phyloP scores from a whole-genome alignment of 2,329 filamentous ascomycete genomes.

The Ascochyta rabiei region DNA sequence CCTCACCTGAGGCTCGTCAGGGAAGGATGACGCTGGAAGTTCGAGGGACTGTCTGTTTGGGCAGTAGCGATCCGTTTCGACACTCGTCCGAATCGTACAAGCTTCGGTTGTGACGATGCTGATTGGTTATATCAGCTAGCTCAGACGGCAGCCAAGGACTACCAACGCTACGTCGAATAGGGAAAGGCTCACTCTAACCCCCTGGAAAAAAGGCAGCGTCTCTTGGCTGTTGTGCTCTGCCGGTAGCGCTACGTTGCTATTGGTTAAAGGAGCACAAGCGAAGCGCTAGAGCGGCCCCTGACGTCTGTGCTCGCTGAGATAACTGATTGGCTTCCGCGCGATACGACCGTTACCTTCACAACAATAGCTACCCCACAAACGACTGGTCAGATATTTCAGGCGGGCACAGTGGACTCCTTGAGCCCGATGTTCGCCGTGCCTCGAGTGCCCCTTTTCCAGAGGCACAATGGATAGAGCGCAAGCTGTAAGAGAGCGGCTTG shows the following conservation, averaged over 20 bases:
- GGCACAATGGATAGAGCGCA: neutral
- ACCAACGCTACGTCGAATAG: no score
- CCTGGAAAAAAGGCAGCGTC: no score
- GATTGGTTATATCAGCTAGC: no score
- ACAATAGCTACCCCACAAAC: neutral
- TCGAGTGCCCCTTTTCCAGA: neutral
- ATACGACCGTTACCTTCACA: conserved; percentile 13
- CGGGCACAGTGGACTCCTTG: neutral
- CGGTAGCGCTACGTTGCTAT: no score
- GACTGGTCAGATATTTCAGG: neutral
- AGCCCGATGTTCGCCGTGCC: neutral
- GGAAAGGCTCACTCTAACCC: no score
- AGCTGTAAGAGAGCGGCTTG: neutral
- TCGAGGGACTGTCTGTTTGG: neutral
- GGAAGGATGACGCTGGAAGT: conserved; percentile 8
- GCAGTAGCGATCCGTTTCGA: conserved; percentile 18
- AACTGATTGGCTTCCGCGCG: conserved; percentile 18
- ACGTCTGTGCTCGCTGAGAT: no score
- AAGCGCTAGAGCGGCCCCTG: no score
- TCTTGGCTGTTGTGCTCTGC: no score
- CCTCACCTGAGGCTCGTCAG: conserved; percentile 20
- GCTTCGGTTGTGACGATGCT: conserved; percentile 2
- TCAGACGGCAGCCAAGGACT: no score
- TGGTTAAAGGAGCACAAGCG: no score
- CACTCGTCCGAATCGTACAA: conserved; percentile 7